Evolutionary conservation across 2,329 filamentous ascomycete species (phyloP).

Genomic region (Colletotrichum destructivum): DNA sequence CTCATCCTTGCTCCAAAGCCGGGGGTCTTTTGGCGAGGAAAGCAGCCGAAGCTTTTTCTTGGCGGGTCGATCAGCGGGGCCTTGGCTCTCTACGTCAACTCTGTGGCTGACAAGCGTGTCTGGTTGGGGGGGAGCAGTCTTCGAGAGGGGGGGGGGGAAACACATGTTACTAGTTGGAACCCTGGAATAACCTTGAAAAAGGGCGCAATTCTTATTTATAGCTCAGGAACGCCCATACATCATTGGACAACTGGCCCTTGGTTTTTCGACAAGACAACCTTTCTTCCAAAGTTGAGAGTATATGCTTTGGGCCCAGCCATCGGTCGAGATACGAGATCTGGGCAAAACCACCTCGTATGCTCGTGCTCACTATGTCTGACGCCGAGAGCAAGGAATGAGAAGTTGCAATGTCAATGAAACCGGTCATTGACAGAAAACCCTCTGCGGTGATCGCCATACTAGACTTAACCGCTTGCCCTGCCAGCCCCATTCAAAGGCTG

Average conservation of each 20-base stretch:
- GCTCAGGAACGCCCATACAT: conserved; percentile 5
- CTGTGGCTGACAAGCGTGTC: conserved; percentile 29
- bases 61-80: conserved; percentile 32
- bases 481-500: conserved; percentile 16
- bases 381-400: background rate
- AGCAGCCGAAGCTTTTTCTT: conserved; percentile 41
- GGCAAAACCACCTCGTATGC: conserved; percentile 23
- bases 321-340: conserved; percentile 30
- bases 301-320: conserved; percentile 13
- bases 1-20: background rate
- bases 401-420: conserved; percentile 13
- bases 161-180: background rate
- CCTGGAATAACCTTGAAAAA: conserved; percentile 7
- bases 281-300: too few species aligned
- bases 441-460: background rate
- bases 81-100: conserved; percentile 37
- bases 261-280: background rate
- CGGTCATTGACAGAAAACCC: background rate
- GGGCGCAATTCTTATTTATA: conserved; percentile 30
- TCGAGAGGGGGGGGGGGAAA: background rate
- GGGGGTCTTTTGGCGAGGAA: conserved; percentile 3
- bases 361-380: conserved; percentile 18
- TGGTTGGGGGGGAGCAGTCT: background rate
- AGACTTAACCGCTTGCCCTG: background rate
- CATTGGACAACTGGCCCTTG: conserved; percentile 25